Base-by-base conservation (phyloP, 257 asterid species). In the Salvia splendens region DNA sequence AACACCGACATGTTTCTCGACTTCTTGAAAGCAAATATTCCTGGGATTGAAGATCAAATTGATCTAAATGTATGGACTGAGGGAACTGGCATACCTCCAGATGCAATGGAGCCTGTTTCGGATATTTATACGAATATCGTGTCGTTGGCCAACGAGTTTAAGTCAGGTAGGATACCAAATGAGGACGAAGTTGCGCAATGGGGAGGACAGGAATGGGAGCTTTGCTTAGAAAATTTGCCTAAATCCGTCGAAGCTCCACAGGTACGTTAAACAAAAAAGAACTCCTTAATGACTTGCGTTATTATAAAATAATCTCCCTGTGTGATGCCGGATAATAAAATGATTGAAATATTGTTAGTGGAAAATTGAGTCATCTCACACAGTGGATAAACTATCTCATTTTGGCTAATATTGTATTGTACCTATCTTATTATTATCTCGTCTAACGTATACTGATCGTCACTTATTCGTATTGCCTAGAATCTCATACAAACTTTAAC, bases 161-260 rank as follows among this genome's bases (percentile, higher is more conserved):
- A 85, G 81, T 81, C 67, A 5, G 99, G 99, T 53, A 85, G 88
- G 78, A 86, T 90, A 85, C 97, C 96, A 0, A 85, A 82, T 42
- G 99, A 90, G 76, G 99, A 93, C 69, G 96, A 93, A 88, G 97
- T 93, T 71, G 82, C 95, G 64, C 83, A 88, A n/a, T 93, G 99
- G 99, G 73, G 84, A 51, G 99, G 96, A 65, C 91, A 81, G 72
- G 97, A 90, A 65, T 93, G 99, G 97, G 92, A 93, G 84, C 94
- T 93, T 67, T 93, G 82, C 88, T 78, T 93, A 8, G 92, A 90
- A 75, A 88, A 90, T 71, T 65, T 90, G 77, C 91, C 95, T 12
- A 88, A 84, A 82, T 80, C 87, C 51, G 84, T 81, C 51, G 97
- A 90, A 78, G 83, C 91, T 73, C 86, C 97, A 69, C 99, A 93